Evolutionary conservation across 441 rosid species (phyloP).

Genomic region (Geranium incanum): DNA sequence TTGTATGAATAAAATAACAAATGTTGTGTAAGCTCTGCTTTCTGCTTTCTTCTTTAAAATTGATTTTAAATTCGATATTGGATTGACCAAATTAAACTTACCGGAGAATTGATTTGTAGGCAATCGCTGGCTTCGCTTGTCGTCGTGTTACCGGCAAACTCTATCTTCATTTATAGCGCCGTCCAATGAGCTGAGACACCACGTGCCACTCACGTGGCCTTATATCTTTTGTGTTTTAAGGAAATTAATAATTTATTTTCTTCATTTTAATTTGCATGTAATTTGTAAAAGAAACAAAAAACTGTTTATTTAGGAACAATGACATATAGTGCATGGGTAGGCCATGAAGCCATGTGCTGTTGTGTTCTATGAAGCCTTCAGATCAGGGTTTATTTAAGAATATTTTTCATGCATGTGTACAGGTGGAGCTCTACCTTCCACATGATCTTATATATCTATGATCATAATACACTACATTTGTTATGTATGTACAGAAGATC

Average conservation of each 20-base stretch:
- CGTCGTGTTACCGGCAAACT: not conserved
- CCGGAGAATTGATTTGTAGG: not conserved
- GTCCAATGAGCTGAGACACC: not conserved
- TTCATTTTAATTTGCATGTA: not conserved
- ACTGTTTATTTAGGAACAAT: not conserved
- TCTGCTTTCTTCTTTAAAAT: too few relatives aligned
- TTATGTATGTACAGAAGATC: not conserved
- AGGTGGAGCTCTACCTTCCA: not conserved
- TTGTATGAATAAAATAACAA: not conserved
- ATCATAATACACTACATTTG: not conserved
- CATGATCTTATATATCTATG: not conserved
- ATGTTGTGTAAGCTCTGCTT: too few relatives aligned
- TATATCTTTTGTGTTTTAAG: not conserved
- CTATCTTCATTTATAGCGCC: constrained; percentile 7
- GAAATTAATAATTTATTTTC: not conserved
- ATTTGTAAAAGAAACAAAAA: not conserved
- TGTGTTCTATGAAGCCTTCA: not conserved
- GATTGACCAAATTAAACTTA: not conserved
- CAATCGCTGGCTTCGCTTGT: constrained; percentile 4
- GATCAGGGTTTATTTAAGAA: not conserved
- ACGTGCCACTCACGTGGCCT: constrained; percentile 3
- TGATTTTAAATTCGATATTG: too few relatives aligned
- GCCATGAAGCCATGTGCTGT: constrained; percentile 1
- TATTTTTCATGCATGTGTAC: not conserved
- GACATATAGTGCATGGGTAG: not conserved